Percentiles rank a stretch among this genome's conserved stretches.
Evolutionary conservation across 305 asterid species (phyloP).

Genomic region (Stenogyne calaminthoides): DNA sequence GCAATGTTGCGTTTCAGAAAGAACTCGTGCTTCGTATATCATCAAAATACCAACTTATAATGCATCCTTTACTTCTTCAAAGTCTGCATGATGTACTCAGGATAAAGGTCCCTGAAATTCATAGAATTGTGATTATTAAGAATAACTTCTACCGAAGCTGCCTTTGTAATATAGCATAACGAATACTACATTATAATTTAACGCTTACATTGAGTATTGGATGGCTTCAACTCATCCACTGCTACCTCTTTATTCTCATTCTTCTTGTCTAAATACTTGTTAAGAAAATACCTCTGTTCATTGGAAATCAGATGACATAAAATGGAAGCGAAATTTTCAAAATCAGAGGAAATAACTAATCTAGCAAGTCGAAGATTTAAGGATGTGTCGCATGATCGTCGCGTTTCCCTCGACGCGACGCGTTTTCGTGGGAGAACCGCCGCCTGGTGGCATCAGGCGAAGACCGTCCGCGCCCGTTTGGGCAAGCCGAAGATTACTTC

Average conservation of each 20-base stretch:
- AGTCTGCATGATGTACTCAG: constrained; percentile 62
- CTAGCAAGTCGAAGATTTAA: no score
- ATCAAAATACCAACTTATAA: no score
- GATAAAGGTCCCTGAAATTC: constrained; percentile 64
- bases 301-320: background rate
- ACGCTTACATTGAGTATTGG: constrained; percentile 77
- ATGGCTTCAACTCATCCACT: constrained; percentile 72
- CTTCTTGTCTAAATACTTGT: constrained; percentile 62
- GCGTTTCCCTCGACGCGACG: background rate
- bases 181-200: background rate
- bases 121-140: background rate
- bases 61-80: constrained; percentile 46
- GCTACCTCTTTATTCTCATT: constrained; percentile 91
- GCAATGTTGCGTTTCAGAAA: background rate
- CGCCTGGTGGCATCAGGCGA: background rate
- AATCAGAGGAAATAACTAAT: background rate
- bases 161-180: background rate
- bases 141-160: background rate
- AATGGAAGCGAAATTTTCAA: background rate
- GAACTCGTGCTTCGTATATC: background rate
- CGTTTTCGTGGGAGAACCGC: background rate
- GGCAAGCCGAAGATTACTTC: background rate
- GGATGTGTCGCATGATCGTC: background rate
- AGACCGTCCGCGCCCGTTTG: background rate
- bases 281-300: constrained; percentile 19